Base-by-base conservation (phyloP, 2,329 filamentous ascomycete genomes). In the Hypoxylon sp. region DNA sequence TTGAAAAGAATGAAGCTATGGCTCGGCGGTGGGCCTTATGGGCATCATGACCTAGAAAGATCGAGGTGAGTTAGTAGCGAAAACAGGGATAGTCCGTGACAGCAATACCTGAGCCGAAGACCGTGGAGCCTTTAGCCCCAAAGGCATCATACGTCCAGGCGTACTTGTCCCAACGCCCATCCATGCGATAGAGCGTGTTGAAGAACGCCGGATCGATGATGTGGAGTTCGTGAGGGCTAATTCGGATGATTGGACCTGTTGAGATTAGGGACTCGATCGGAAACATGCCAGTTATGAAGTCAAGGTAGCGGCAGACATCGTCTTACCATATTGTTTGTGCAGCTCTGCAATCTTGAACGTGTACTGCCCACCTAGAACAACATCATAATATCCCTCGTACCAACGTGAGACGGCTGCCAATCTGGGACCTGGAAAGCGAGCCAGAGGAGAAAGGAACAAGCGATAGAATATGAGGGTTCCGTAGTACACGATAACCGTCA, bases 301-400 rank as follows among this genome's bases (percentile, higher is more conserved):
- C 23, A 15, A n/a, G 17, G 21, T 9, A 17, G 27, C 19, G 17
- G 16, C 2, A 35, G 12, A 8, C 26, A 23, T 9, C 9, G 9
- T 13, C 31, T 20, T 35, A 64, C 65, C 64, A 29, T 66, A 67
- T 42, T 51, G 45, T 27, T 54, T 51, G 34, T 67, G 65, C 36
- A 67, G 40, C 32, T 61, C 48, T 17, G 55, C 34, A 17, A 62
- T 62, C 35, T 62, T 61, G 11, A 55, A 60, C 2, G 63, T 56
- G 13, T 65, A 66, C 27, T 62, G 53, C 11, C 36, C 60, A 36
- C 35, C 41, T 12, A 40, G 35, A 12, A 57, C 20, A 32, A 64
- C 19, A 43, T 63, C 60, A 26, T 64, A 65, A 26, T 60, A 68
- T 11, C 29, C 63, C 37, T 69, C 64, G 17, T 60, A 59, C 35